Conservation (phyloP, 2,329 filamentous ascomycete genomes). For the Penicillium janthinellum region DNA sequence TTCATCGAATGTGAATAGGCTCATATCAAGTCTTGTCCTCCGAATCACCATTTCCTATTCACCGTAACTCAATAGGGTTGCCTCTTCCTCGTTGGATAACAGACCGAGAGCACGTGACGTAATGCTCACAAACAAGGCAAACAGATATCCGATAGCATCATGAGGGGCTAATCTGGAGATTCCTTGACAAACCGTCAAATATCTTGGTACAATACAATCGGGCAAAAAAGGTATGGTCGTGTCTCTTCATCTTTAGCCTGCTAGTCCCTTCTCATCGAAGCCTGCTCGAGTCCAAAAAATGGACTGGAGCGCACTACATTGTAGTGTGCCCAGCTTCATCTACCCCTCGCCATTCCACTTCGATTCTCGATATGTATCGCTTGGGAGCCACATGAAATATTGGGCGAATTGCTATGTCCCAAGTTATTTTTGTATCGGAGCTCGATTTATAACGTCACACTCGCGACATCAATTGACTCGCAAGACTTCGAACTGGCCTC, state of each 20-base stretch:
- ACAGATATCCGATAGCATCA: constrained; percentile 22
- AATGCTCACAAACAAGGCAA: constrained; percentile 24
- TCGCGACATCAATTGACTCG: background rate
- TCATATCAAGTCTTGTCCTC: no score
- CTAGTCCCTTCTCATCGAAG: background rate
- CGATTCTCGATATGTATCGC: background rate
- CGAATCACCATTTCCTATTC: background rate
- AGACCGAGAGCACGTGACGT: constrained; percentile 12
- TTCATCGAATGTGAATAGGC: no score
- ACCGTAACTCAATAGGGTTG: background rate
- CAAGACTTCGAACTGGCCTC: background rate
- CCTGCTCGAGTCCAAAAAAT: background rate
- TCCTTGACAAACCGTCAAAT: background rate
- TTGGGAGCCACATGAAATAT: background rate
- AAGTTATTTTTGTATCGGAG: background rate
- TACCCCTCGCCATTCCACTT: background rate
- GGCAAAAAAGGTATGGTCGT: background rate
- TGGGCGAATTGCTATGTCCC: no score
- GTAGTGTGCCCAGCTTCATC: background rate
- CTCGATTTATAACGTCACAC: constrained; percentile 2
- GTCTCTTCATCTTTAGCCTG: background rate
- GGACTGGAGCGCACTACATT: background rate
- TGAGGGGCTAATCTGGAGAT: constrained; percentile 18
- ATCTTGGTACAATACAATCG: background rate
- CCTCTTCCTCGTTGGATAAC: background rate